A percentile compares a stretch with the other conserved stretches of the same genome.
phyloP scores from a whole-genome alignment of 106 monocot genomes.

The Dendrobium chrysotoxum region DNA sequence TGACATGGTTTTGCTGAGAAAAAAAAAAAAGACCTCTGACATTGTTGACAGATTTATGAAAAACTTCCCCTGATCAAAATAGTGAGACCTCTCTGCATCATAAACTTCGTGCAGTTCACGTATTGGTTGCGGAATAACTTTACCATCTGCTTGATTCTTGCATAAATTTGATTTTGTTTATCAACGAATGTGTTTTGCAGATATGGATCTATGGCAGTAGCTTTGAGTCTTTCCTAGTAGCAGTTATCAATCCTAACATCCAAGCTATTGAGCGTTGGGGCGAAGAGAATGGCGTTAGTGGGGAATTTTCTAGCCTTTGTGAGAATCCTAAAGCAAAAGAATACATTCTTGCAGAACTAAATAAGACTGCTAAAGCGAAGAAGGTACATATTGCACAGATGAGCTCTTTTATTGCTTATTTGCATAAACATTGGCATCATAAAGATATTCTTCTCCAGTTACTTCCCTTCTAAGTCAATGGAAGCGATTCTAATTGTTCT shows the following conservation, averaged over 20 bases:
- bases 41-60: neutral
- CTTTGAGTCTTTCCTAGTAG: constrained; percentile 83
- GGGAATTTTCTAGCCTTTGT: constrained; percentile 63
- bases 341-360: constrained; percentile 65
- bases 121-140: neutral
- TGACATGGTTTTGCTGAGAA: neutral
- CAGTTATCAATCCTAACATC: constrained; percentile 67
- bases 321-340: constrained; percentile 63
- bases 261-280: constrained; percentile 78
- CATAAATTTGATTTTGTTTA: neutral
- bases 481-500: neutral
- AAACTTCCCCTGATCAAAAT: too few species aligned
- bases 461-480: neutral
- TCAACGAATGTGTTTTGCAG: constrained; percentile 23
- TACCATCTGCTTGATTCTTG: neutral
- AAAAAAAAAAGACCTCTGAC: neutral
- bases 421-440: neutral
- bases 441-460: neutral
- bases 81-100: too few species aligned
- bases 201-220: constrained; percentile 98
- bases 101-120: too few species aligned
- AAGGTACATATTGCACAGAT: constrained; percentile 33
- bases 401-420: neutral
- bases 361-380: constrained; percentile 60
- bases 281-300: constrained; percentile 41